phyloP scores from a whole-genome alignment of 108 stramenopile genomes.

The Craspedostauros australis region DNA sequence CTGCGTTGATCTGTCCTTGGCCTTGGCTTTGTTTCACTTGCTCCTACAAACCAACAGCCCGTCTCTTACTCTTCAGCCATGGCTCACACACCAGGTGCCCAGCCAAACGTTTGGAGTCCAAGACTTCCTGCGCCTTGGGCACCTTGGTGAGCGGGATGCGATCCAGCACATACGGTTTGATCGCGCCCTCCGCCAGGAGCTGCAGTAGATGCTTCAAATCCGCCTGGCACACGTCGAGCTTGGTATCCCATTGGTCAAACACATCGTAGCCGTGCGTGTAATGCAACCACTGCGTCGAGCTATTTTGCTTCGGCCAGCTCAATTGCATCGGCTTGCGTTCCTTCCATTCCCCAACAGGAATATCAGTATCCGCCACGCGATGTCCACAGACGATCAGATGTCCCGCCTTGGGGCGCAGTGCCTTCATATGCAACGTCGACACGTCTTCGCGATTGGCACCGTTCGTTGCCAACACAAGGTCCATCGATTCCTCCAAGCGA shows the following conservation, averaged over 20 bases:
- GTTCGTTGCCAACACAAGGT: constrained; percentile 24
- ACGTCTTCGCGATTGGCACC: constrained; percentile 21
- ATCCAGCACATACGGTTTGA: constrained; percentile 33
- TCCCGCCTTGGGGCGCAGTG: constrained; percentile 7
- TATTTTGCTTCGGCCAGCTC: constrained; percentile 17
- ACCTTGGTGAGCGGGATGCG: constrained; percentile 41
- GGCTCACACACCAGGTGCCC: constrained; percentile 59
- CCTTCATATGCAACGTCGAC: constrained; percentile 15
- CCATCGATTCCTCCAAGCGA: constrained; percentile 28
- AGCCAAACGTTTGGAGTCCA: constrained; percentile 23
- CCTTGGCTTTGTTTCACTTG: too few species aligned
- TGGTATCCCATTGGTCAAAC: constrained; percentile 36
- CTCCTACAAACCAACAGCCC: too few species aligned
- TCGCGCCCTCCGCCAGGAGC: constrained; percentile 14
- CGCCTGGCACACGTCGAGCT: constrained; percentile 25
- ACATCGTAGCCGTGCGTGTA: constrained; percentile 22
- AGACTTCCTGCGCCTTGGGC: constrained; percentile 34
- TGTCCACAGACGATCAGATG: constrained; percentile 13
- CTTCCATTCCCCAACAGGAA: constrained; percentile 11
- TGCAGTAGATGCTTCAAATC: constrained; percentile 29
- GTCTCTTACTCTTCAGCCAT: constrained; percentile 46
- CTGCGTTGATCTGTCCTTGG: too few species aligned
- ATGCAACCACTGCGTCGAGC: constrained; percentile 2
- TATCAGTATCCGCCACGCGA: constrained; percentile 15
- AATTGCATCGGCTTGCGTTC: constrained; percentile 1